phyloP scores from a whole-genome alignment of 345 rosid species.

The Ricinus communis region DNA sequence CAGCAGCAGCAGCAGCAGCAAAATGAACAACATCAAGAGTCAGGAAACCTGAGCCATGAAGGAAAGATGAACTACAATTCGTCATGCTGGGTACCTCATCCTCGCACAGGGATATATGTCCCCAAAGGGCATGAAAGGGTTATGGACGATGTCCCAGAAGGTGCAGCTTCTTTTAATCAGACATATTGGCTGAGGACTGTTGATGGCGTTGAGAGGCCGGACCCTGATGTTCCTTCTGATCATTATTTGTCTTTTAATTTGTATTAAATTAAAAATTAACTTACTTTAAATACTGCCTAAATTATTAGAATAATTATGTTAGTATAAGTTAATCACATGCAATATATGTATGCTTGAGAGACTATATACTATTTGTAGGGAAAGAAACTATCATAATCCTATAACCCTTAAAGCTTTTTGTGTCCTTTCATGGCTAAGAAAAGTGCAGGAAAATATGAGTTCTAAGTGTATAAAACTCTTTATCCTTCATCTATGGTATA shows the following conservation, averaged over 20 bases:
- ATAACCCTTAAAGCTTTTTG: too few species aligned
- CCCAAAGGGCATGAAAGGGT: conserved; percentile 64
- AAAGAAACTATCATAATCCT: too few species aligned
- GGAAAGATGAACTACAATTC: not conserved
- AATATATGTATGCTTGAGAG: too few species aligned
- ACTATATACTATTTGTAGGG: too few species aligned
- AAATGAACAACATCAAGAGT: not conserved
- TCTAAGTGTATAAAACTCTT: too few species aligned
- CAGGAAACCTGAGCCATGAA: not conserved
- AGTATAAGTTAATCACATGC: too few species aligned
- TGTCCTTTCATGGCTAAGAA: too few species aligned
- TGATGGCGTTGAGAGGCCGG: conserved; percentile 50
- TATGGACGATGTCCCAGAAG: conserved; percentile 55
- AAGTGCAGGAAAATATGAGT: too few species aligned
- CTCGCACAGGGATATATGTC: conserved; percentile 60
- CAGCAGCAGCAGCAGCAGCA: not conserved
- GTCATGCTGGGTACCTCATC: conserved; percentile 58
- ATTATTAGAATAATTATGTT: too few species aligned
- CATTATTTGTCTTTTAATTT: not conserved
- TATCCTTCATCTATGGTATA: too few species aligned
- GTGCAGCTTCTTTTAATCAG: conserved; percentile 46
- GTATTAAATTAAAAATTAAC: not conserved
- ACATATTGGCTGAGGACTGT: conserved; percentile 55
- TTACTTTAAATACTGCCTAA: too few species aligned
- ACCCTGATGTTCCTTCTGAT: conserved; percentile 21